A percentile compares a stretch with the other conserved stretches of the same genome.
These are phyloP conservation scores for Beauveria varroae DNA, from an alignment of 2,329 filamentous ascomycete genomes.

Conservation along the genomic window DNA sequence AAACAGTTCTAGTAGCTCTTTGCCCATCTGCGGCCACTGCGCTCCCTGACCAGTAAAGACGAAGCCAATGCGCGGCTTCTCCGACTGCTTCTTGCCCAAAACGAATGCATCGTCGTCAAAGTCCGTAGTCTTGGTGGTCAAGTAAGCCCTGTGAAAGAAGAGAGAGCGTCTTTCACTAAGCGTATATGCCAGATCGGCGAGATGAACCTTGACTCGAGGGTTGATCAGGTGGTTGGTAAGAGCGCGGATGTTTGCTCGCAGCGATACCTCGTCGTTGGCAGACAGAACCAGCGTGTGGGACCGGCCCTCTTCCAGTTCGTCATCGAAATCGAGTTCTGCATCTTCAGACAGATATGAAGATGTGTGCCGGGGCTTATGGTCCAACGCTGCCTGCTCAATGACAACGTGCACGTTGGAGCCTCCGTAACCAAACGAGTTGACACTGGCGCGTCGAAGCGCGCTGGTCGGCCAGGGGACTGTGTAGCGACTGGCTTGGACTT, in stretches of 20 bases:
- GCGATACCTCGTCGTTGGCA: slow-evolving; percentile 13
- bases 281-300: slow-evolving; percentile 13
- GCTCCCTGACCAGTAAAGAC: slow-evolving; percentile 24
- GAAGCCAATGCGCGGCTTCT: slow-evolving; percentile 12
- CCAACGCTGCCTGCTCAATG: slow-evolving; percentile 17
- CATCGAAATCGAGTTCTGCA: background rate
- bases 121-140: slow-evolving; percentile 9
- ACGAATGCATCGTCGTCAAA: background rate
- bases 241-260: slow-evolving; percentile 9
- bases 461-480: slow-evolving; percentile 26
- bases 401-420: slow-evolving; percentile 36
- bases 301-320: background rate
- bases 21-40: slow-evolving; percentile 16
- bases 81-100: background rate
- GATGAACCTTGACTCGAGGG: slow-evolving; percentile 16
- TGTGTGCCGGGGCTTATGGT: background rate
- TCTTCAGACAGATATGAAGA: background rate
- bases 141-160: slow-evolving; percentile 18
- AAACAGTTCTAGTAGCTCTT: slow-evolving; percentile 13
- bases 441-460: slow-evolving; percentile 18
- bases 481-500: slow-evolving; percentile 21
- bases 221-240: slow-evolving; percentile 19
- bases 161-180: slow-evolving; percentile 18
- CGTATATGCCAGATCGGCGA: slow-evolving; percentile 22
- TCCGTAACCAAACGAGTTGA: slow-evolving; percentile 37